Base-by-base conservation (phyloP, 2,329 filamentous ascomycete genomes). In the Lachnellula cervina region DNA sequence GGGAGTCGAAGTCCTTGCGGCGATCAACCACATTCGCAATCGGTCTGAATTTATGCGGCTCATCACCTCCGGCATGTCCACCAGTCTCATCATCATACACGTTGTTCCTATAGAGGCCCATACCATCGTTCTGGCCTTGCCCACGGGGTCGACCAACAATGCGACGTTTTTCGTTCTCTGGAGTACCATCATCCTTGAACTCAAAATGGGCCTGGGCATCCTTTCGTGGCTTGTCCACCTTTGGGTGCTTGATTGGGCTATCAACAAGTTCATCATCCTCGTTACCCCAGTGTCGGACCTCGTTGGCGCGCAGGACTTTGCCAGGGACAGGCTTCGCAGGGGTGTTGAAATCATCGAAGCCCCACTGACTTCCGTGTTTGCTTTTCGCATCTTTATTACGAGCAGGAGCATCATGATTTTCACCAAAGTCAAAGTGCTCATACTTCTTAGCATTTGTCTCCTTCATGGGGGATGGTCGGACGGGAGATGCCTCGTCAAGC, bases 121-220 rank as follows among this genome's bases (percentile, higher is more conserved):
- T 75, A 6, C 86, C 86, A 55, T 82, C 83, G 71, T 90, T 90
- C 55, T 84, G 80, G 38, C 73, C 78, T n/a, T 77, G 72, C 45
- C 81, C 82, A 54, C 77, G 79, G 51, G 77, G 78, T 49, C 76
- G 75, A 49, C 71, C 72, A 50, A 72, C 68, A 48, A 71, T 66
- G 51, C 77, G 77, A 44, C 75, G 73, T 53, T 16, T 14, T 14
- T 79, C 76, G 7, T 75, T 78, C 16, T 77, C 74, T 49, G 82
- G 81, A 35, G 80, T 80, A 49, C 82, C 84, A 54, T 92, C 86
- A 68, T 97, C 92, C 52, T 82, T 77, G 66, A 97, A 81, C 59
- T 94, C 85, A 68, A 96, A 97, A 72, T 97, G 90, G 1, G 84
- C 75, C 68, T 92, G 85, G 17, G 88, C 86, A 65, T 95, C 89